Percentiles rank a stretch among this genome's conserved stretches.
Evolutionary conservation across 169 alveolate genomes (phyloP).

Genomic region (Cyclospora cayetanensis): DNA sequence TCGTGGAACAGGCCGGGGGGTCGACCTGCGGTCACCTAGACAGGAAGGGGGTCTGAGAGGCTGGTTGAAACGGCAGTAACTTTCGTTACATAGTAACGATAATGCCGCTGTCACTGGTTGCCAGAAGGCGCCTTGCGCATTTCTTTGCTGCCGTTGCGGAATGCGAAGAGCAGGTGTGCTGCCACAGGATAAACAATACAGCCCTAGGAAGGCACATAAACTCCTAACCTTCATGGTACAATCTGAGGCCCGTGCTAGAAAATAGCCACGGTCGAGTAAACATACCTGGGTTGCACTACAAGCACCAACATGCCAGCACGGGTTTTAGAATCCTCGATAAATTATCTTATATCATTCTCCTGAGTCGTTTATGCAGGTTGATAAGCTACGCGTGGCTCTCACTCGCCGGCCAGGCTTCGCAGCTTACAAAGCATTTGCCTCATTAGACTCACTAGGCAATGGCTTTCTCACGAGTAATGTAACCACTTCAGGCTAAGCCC

Average conservation of each 20-base stretch:
- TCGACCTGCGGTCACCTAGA: not conserved
- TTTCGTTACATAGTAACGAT: not conserved
- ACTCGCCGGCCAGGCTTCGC: conserved; percentile 58
- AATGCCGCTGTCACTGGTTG: conserved; percentile 58
- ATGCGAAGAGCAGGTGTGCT: conserved; percentile 50
- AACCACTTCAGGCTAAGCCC: not conserved
- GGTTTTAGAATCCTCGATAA: too few relatives aligned
- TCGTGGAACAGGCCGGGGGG: conserved; percentile 42
- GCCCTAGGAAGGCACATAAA: too few relatives aligned
- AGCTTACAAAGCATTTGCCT: conserved; percentile 46
- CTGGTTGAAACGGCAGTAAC: not conserved
- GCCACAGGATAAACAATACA: too few relatives aligned
- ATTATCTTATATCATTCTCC: too few relatives aligned
- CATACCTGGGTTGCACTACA: too few relatives aligned
- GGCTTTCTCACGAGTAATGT: conserved; percentile 60
- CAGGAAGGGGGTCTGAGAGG: not conserved
- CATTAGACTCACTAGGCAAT: conserved; percentile 30
- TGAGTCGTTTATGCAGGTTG: conserved; percentile 54
- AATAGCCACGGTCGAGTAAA: too few relatives aligned
- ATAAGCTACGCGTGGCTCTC: conserved; percentile 52
- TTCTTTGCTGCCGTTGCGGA: conserved; percentile 52
- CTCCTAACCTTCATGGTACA: too few relatives aligned
- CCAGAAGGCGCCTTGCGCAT: conserved; percentile 67
- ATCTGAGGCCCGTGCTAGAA: too few relatives aligned
- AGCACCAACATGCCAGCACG: too few relatives aligned